A percentile compares a stretch with the other conserved stretches of the same genome.
Conservation (phyloP, 2,329 filamentous ascomycete species). For the Calonectria naviculata region DNA sequence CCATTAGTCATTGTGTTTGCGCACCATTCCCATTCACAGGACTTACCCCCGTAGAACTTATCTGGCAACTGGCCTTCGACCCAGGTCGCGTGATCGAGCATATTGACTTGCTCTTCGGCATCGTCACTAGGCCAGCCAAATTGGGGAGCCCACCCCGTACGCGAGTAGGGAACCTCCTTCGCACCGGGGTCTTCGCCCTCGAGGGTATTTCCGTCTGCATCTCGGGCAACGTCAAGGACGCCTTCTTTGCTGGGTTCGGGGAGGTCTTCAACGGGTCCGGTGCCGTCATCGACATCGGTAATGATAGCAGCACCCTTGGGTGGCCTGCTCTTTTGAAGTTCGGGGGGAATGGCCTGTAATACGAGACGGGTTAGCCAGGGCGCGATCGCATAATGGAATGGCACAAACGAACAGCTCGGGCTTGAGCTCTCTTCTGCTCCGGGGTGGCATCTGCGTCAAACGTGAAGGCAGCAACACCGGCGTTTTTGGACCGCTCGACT, state of each 20-base stretch:
- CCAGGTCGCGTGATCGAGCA: constrained; percentile 90
- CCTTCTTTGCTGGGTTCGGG: constrained; percentile 79
- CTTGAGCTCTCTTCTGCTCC: constrained; percentile 86
- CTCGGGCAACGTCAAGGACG: constrained; percentile 66
- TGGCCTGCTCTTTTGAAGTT: constrained; percentile 48
- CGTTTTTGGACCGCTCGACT: constrained; percentile 80
- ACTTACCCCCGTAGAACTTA: constrained; percentile 86
- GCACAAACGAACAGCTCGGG: constrained; percentile 71
- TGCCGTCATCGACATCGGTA: constrained; percentile 83
- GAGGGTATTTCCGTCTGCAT: constrained; percentile 59
- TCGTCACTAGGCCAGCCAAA: constrained; percentile 78
- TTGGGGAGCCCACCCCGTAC: constrained; percentile 88
- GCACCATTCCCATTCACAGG: not conserved
- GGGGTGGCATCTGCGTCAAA: constrained; percentile 89
- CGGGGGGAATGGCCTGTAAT: constrained; percentile 50
- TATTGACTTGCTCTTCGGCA: constrained; percentile 68
- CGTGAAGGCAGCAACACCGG: constrained; percentile 82
- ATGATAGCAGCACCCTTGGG: constrained; percentile 76
- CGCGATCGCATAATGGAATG: not conserved
- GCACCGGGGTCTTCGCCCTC: constrained; percentile 64
- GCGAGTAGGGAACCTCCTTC: constrained; percentile 57
- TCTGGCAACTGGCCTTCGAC: constrained; percentile 87
- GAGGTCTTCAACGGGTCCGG: constrained; percentile 78
- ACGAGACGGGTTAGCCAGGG: constrained; percentile 21
- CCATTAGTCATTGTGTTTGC: constrained; percentile 18